Conservation (phyloP, 257 asterid genomes). For the Prunella vulgaris region DNA sequence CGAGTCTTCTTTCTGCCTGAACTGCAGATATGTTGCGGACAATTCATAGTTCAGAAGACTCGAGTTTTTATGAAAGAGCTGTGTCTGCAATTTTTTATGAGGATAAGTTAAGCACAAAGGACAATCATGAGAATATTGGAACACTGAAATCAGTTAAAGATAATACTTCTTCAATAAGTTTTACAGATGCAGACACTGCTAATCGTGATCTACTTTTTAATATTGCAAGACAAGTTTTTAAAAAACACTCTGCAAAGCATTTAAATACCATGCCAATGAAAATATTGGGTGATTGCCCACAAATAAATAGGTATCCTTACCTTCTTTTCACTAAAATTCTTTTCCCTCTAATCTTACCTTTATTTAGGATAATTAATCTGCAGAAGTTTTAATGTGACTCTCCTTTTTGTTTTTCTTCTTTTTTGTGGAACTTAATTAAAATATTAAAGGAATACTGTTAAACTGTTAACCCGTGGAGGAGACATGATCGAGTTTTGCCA, state of each 20-base stretch:
- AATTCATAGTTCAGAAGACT: constrained; percentile 81
- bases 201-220: constrained; percentile 61
- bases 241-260: constrained; percentile 87
- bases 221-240: constrained; percentile 55
- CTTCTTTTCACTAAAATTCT: constrained; percentile 4
- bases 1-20: constrained; percentile 15
- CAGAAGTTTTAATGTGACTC: constrained; percentile 14
- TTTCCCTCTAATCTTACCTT: not conserved
- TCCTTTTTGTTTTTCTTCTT: not conserved
- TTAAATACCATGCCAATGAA: constrained; percentile 78
- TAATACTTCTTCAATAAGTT: constrained; percentile 53
- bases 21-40: constrained; percentile 72
- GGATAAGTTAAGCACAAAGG: constrained; percentile 45
- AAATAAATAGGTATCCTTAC: constrained; percentile 49
- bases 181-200: constrained; percentile 58
- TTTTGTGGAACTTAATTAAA: constrained; percentile 13
- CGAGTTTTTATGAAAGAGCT: constrained; percentile 61
- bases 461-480: constrained; percentile 83
- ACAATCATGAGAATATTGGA: constrained; percentile 50
- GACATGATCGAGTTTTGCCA: constrained; percentile 89
- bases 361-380: not conserved
- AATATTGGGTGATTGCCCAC: constrained; percentile 54
- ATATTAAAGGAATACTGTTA: constrained; percentile 57
- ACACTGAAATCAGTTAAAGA: constrained; percentile 44
- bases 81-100: constrained; percentile 77